These are phyloP conservation scores for Terana coerulea DNA, from an alignment of 768 basidiomycete species.

Conservation along the genomic window DNA sequence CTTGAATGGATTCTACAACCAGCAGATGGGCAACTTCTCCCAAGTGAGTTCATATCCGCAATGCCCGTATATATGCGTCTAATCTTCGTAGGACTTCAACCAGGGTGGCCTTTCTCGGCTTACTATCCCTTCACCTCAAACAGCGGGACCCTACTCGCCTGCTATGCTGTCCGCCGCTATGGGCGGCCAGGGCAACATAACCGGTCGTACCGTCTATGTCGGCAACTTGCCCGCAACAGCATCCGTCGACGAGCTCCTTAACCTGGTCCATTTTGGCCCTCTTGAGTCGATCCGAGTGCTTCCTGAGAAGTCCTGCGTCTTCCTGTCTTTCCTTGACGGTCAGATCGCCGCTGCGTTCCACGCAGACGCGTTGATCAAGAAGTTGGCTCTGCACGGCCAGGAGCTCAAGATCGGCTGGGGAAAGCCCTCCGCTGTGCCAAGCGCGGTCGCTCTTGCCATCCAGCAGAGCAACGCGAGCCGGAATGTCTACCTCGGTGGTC, in stretches of 20 bases:
- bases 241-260: conserved; percentile 96
- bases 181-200: conserved; percentile 50
- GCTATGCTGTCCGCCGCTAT: conserved; percentile 73
- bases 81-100: conserved; percentile 36
- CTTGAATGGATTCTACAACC: conserved; percentile 68
- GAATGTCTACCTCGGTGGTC: conserved; percentile 94
- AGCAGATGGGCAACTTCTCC: conserved; percentile 66
- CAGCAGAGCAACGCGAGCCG: conserved; percentile 89
- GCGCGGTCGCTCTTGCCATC: conserved; percentile 83
- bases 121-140: conserved; percentile 67
- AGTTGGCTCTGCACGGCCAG: conserved; percentile 87
- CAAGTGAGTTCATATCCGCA: conserved; percentile 43
- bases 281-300: conserved; percentile 93
- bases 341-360: conserved; percentile 94
- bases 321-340: conserved; percentile 95
- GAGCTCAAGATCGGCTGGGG: conserved; percentile 99
- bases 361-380: conserved; percentile 94
- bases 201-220: conserved; percentile 92
- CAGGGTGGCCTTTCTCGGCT: conserved; percentile 65
- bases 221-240: conserved; percentile 95
- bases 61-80: background rate
- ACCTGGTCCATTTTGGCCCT: conserved; percentile 96
- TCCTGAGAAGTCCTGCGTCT: conserved; percentile 96
- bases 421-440: conserved; percentile 85
- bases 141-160: conserved; percentile 73